Conservation (phyloP, 176 grass and related monocot genomes). For the Themeda triandra region DNA sequence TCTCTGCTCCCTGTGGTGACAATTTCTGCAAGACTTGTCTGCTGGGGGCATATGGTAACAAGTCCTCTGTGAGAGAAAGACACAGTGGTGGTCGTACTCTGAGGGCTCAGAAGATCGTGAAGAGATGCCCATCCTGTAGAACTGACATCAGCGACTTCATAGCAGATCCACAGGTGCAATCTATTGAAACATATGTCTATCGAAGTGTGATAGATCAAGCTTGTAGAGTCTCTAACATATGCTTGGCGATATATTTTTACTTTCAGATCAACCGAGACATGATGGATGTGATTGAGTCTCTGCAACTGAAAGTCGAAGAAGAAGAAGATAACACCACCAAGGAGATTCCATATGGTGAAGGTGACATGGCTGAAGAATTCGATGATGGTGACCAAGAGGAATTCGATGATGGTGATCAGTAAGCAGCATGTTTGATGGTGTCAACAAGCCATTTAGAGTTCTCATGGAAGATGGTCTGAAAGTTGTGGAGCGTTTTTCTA, state of each 20-base stretch:
- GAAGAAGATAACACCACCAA: neutral
- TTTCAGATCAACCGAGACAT: neutral
- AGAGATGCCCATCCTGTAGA: constrained; percentile 76
- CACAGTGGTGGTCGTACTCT: constrained; percentile 57
- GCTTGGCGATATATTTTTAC: neutral
- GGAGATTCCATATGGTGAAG: neutral
- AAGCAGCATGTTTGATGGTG: too few relatives aligned
- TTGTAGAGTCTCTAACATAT: neutral
- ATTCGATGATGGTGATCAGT: too few relatives aligned
- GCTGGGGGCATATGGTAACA: constrained; percentile 45
- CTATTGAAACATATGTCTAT: neutral
- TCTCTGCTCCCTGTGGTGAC: constrained; percentile 83
- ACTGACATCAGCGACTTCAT: constrained; percentile 86
- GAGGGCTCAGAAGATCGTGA: constrained; percentile 69
- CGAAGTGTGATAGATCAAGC: neutral
- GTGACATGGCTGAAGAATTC: neutral
- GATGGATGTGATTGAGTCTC: neutral
- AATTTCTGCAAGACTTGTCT: constrained; percentile 90
- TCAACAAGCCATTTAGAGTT: too few relatives aligned
- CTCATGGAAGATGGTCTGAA: too few relatives aligned
- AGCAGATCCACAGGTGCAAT: constrained; percentile 66
- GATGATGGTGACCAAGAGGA: neutral
- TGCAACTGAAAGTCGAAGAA: neutral
- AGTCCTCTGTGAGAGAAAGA: constrained; percentile 69
- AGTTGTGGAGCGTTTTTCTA: too few relatives aligned